Conservation (phyloP, 345 rosid species). For the Heritiera littoralis region DNA sequence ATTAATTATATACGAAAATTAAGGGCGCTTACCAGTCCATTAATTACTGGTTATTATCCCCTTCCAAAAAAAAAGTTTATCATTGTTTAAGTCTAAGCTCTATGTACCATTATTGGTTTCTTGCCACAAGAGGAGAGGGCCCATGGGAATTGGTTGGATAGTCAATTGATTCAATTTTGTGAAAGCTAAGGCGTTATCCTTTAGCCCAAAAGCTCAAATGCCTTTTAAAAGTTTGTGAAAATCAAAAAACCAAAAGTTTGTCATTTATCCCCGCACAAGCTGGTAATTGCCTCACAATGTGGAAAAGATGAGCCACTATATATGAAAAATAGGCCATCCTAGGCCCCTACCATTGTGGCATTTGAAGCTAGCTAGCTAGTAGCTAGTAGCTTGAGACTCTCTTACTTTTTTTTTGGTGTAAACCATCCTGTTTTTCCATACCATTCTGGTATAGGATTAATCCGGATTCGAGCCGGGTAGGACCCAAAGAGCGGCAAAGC, state of each 20-base stretch:
- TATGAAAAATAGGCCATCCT: not conserved
- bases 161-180: not conserved
- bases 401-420: no score
- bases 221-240: not conserved
- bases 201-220: not conserved
- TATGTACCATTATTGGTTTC: not conserved
- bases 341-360: not conserved
- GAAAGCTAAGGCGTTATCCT: not conserved
- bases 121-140: not conserved
- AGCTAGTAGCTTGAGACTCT: no score
- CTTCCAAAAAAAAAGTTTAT: no score
- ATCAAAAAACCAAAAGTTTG: not conserved
- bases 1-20: not conserved
- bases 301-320: not conserved
- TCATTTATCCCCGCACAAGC: not conserved
- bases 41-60: no score
- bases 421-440: no score
- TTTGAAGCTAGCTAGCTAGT: not conserved
- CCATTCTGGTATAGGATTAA: no score
- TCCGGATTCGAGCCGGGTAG: no score
- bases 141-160: not conserved
- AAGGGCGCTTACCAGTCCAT: no score
- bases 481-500: no score
- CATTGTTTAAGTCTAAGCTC: not conserved
- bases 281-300: not conserved